A percentile compares a stretch with the other conserved stretches of the same genome.
These are phyloP conservation scores for Dalbergia cochinchinensis DNA, from an alignment of 306 rosid genomes.

Conservation along the genomic window DNA sequence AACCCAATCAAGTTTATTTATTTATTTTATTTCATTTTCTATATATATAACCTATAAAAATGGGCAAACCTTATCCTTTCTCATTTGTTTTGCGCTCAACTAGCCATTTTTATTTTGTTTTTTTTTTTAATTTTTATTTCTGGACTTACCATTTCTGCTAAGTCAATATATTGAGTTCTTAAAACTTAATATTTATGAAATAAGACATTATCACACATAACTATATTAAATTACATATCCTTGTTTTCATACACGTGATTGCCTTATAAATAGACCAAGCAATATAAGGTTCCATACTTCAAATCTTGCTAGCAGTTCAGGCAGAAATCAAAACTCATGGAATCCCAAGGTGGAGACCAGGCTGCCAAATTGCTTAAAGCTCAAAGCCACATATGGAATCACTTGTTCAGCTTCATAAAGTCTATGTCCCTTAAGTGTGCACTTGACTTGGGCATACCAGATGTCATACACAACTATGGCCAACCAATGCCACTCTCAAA, in stretches of 20 bases:
- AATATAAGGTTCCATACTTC: background rate
- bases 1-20: no score
- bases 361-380: conserved; percentile 24
- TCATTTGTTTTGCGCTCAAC: no score
- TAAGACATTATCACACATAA: no score
- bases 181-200: no score
- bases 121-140: no score
- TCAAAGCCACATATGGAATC: conserved; percentile 41
- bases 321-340: conserved; percentile 3
- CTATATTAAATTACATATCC: no score
- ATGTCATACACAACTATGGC: conserved; percentile 42
- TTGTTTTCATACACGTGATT: background rate
- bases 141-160: no score
- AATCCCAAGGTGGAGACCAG: background rate
- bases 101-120: no score
- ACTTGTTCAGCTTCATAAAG: conserved; percentile 35
- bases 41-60: no score
- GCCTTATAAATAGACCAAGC: background rate
- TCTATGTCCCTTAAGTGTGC: conserved; percentile 40
- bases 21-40: no score
- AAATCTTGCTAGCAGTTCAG: background rate
- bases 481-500: conserved; percentile 42
- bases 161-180: no score
- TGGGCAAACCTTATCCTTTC: no score
- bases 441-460: conserved; percentile 36